Evolutionary conservation across 805 yeast species (phyloP), one percentile per base, ranked within the genome.

Genomic region (Scheffersomyces stipitis): DNA sequence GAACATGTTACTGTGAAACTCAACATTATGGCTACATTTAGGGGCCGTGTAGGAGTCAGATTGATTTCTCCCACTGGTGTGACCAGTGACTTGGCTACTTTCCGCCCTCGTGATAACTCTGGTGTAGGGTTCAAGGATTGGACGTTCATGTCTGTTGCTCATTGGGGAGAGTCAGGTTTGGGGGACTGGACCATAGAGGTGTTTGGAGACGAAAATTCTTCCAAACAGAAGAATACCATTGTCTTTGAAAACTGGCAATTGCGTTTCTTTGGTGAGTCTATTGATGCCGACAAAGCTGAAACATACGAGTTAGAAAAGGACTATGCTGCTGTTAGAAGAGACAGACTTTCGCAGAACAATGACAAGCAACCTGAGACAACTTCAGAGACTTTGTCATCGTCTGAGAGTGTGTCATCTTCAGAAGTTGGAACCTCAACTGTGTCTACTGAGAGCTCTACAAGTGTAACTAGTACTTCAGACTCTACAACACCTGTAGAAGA

Each of bases 71-170:
- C 99, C 4, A 51, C 60, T 22, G 96, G 96, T 1, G 71, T 85
- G 20, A 66, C 66, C 6, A 87, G 96, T 14, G 76, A 79, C 30
- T 70, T 93, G 42, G 96, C 93, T 0, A 75, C 80, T 16, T 70
- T 71, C 14, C 75, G 99, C 49, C 63, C 62, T 5, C 47, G 62
- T 14, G 99, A 93, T 59, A 45, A 39, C 6, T 69, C 80, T 4
- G 44, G 48, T 2, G 66, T 56, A 1, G 96, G 96, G 0, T 84
- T 87, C 46, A 49, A 56, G 4, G 71, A 84, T 48, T 93, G 99
- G 99, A 85, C 86, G 1, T 93, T 93, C 55, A 87, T 90, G 87
- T 77, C 91, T 8, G 98, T 93, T n/a, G 97, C 96, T 1, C 98
- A 93, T 58, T 93, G 98, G 97, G 96, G 96, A 27, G 90, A 83